A percentile compares a stretch with the other conserved stretches of the same genome.
phyloP scores from a whole-genome alignment of 73 alveolate genomes.

The Paramecium pentaurelia region DNA sequence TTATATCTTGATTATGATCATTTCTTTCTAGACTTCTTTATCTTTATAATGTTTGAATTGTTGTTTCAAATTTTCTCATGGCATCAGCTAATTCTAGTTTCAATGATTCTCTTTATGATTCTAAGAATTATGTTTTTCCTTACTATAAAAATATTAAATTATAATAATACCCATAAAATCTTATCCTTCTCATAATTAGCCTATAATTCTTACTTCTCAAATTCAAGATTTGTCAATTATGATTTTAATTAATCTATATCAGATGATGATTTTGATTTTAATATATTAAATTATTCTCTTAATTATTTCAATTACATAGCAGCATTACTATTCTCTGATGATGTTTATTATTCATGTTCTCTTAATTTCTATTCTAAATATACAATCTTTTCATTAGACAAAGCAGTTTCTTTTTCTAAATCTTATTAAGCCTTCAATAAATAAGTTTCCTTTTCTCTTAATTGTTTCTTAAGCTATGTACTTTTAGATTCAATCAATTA shows the following conservation, averaged over 20 bases:
- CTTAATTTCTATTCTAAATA: constrained; percentile 2
- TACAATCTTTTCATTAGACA: neutral
- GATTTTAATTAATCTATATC: constrained; percentile 47
- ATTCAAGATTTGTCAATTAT: neutral
- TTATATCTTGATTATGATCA: constrained; percentile 69
- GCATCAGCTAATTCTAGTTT: constrained; percentile 83
- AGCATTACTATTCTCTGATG: neutral
- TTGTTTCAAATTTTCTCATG: constrained; percentile 79
- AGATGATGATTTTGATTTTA: neutral
- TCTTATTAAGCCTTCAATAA: neutral
- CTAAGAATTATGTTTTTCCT: constrained; percentile 84
- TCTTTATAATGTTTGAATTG: constrained; percentile 80
- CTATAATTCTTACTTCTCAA: constrained; percentile 59
- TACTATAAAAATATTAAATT: constrained; percentile 46
- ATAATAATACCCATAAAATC: constrained; percentile 71
- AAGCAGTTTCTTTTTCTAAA: constrained; percentile 1
- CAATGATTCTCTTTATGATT: constrained; percentile 80
- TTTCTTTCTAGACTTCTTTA: constrained; percentile 77
- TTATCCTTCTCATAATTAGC: constrained; percentile 82
- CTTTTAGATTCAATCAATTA: neutral
- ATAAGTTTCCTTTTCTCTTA: constrained; percentile 25
- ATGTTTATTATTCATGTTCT: constrained; percentile 29
- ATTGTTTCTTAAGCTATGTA: neutral
- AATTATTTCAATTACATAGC: neutral
- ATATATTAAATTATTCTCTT: neutral